Evolutionary conservation across 2,329 filamentous ascomycete genomes (phyloP).

Genomic region (Alternaria solani): DNA sequence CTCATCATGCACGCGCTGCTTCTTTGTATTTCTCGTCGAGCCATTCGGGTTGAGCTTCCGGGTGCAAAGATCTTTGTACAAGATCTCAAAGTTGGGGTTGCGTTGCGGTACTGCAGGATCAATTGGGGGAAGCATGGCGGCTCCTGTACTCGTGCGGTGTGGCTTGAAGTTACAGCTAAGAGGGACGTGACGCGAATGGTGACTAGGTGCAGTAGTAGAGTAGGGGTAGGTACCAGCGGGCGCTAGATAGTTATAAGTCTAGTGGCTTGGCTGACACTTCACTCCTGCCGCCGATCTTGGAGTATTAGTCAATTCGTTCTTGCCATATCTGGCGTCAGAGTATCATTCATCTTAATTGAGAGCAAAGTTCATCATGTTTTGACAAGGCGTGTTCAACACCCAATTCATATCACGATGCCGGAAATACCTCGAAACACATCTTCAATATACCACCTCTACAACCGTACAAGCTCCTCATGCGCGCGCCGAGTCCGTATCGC

Average conservation of each 20-base stretch:
- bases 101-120: constrained; percentile 47
- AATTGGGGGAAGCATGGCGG: constrained; percentile 54
- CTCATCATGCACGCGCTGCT: constrained; percentile 53
- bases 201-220: constrained; percentile 9
- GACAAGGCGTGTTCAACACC: not conserved
- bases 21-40: constrained; percentile 54
- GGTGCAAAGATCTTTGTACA: constrained; percentile 56
- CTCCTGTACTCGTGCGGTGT: not conserved
- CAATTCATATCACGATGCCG: not conserved
- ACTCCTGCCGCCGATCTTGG: not conserved
- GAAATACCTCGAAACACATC: not conserved
- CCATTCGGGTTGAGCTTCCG: constrained; percentile 56
- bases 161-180: not conserved
- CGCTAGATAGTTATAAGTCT: constrained; percentile 6
- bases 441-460: constrained; percentile 57
- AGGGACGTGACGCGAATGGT: not conserved
- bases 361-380: not conserved
- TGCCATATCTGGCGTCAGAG: too few species aligned
- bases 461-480: constrained; percentile 70
- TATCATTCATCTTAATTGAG: not conserved
- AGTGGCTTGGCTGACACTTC: constrained; percentile 14
- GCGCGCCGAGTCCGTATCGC: constrained; percentile 69
- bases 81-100: constrained; percentile 55
- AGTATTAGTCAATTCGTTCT: not conserved
- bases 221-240: constrained; percentile 4